These are phyloP conservation scores for Pseudocercospora cruenta DNA, from an alignment of 2,329 filamentous ascomycete genomes.

Conservation along the genomic window DNA sequence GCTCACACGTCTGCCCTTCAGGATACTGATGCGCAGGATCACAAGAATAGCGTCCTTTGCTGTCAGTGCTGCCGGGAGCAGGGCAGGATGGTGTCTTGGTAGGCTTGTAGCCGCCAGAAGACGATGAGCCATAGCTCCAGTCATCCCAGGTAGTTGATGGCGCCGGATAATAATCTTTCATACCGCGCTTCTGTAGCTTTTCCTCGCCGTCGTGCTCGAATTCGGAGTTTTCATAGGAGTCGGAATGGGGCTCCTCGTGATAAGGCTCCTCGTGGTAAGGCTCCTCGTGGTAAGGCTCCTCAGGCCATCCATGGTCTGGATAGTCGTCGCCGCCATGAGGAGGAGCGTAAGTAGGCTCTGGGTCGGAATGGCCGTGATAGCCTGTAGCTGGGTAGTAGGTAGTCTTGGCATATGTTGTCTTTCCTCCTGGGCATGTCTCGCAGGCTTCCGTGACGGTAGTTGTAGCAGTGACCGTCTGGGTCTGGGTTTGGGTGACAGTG, in stretches of 20 bases:
- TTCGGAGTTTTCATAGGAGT: not conserved
- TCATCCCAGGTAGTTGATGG: not conserved
- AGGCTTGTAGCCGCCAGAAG: not conserved
- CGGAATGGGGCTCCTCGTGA: not conserved
- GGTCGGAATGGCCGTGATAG: not conserved
- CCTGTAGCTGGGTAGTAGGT: conserved; percentile 10
- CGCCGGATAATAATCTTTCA: not conserved
- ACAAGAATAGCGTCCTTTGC: conserved; percentile 23
- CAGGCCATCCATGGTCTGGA: not conserved
- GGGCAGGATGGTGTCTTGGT: conserved; percentile 10
- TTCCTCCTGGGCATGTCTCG: conserved; percentile 8
- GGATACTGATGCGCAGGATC: conserved; percentile 30
- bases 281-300: not conserved
- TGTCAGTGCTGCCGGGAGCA: conserved; percentile 8
- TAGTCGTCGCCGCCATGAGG: not conserved
- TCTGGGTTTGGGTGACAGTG: not conserved
- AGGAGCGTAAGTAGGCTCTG: not conserved
- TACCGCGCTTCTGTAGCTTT: not conserved
- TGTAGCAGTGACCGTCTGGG: not conserved
- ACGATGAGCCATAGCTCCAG: not conserved
- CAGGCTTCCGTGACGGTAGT: conserved; percentile 7
- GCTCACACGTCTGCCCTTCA: conserved; percentile 25
- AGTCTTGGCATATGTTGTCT: conserved; percentile 10
- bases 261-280: not conserved
- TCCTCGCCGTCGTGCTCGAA: not conserved